A percentile compares a stretch with the other conserved stretches of the same genome.
Evolutionary conservation across 345 rosid genomes (phyloP).

Genomic region (Hypericum androsaemum): DNA sequence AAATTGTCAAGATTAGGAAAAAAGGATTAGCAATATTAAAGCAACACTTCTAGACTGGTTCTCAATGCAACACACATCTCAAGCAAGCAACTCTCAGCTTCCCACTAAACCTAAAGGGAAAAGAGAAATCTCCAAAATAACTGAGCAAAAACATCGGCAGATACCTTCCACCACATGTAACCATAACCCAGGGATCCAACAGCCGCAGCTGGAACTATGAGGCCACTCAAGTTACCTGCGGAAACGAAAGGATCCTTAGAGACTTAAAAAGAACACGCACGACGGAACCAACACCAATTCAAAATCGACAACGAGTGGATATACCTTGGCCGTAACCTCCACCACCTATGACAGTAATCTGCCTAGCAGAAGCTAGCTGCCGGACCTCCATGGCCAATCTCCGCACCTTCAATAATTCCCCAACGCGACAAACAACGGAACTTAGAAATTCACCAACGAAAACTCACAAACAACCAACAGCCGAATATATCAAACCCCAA

Average conservation of each 20-base stretch:
- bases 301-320: background rate
- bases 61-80: no score
- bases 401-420: constrained; percentile 33
- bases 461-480: background rate
- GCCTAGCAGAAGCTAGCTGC: constrained; percentile 51
- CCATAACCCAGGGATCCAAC: constrained; percentile 92
- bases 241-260: background rate
- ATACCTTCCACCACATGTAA: constrained; percentile 99
- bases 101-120: no score
- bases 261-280: background rate
- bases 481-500: constrained; percentile 6
- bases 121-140: no score
- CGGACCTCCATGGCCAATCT: constrained; percentile 60
- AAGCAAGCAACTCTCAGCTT: no score
- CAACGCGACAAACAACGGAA: background rate
- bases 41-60: background rate
- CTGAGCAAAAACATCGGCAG: no score
- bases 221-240: constrained; percentile 47
- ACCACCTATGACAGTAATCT: constrained; percentile 73
- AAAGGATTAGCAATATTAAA: constrained; percentile 10
- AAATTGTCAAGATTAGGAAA: constrained; percentile 8
- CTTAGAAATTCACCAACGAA: background rate
- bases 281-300: background rate
- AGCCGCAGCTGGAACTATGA: constrained; percentile 72
- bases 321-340: constrained; percentile 37